phyloP scores from a whole-genome alignment of 225 moss, liverwort and hornwort genomes.

The Sphagnum tenellum region DNA sequence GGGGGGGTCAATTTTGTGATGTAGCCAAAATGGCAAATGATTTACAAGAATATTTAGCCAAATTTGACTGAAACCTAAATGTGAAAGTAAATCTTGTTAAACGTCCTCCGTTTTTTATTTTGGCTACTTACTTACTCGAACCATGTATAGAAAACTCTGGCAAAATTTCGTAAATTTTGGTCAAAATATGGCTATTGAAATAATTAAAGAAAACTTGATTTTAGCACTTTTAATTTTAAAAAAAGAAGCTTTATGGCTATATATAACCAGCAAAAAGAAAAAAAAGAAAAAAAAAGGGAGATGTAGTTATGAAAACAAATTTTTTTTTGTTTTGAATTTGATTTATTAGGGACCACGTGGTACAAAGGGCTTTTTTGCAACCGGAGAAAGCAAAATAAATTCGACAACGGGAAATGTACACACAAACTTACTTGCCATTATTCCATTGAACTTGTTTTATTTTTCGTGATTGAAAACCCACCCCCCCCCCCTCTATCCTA shows the following conservation, averaged over 20 bases:
- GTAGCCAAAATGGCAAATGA: neutral
- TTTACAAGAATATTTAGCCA: neutral
- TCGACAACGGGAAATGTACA: neutral
- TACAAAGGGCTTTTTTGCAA: neutral
- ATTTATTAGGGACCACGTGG: neutral
- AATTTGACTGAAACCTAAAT: too few species aligned
- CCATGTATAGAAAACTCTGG: neutral
- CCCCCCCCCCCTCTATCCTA: too few species aligned
- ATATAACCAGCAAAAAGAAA: too few species aligned
- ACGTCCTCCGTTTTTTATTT: too few species aligned
- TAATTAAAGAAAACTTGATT: neutral
- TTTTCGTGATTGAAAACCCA: too few species aligned
- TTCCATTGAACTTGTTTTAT: too few species aligned
- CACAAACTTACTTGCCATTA: too few species aligned
- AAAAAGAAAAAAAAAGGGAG: too few species aligned
- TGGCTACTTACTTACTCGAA: neutral
- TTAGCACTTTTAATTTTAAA: neutral
- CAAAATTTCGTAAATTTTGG: neutral
- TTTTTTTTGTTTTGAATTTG: neutral
- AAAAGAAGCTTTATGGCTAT: too few species aligned
- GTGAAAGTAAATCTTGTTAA: too few species aligned
- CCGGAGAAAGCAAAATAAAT: neutral
- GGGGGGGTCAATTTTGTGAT: neutral
- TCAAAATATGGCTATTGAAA: neutral
- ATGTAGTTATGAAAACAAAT: neutral